A percentile compares a stretch with the other conserved stretches of the same genome.
phyloP scores from a whole-genome alignment of 768 basidiomycete species.

The Serendipita indica region DNA sequence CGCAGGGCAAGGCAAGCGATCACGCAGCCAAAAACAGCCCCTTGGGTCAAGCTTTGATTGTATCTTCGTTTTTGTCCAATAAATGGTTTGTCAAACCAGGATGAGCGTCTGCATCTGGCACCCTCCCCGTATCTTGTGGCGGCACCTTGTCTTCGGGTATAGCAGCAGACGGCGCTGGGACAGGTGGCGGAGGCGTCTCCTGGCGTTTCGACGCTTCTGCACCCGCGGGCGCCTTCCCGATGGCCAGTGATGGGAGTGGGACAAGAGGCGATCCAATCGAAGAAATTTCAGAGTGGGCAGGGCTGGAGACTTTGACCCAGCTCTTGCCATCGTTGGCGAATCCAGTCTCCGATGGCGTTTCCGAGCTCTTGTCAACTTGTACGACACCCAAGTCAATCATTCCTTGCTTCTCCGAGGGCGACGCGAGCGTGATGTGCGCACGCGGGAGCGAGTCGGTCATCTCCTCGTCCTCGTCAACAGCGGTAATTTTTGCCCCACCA shows the following conservation, averaged over 20 bases:
- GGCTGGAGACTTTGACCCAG: conserved; percentile 19
- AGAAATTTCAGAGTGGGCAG: conserved; percentile 11
- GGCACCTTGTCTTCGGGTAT: conserved; percentile 29
- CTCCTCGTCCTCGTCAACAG: conserved; percentile 12
- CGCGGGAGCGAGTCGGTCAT: conserved; percentile 4
- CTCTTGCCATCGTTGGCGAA: conserved; percentile 17
- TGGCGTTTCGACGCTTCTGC: conserved; percentile 14
- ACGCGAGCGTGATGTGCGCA: not conserved
- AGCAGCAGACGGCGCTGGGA: conserved; percentile 31
- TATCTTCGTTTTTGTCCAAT: conserved; percentile 49
- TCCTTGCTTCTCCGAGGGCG: conserved; percentile 7
- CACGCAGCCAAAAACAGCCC: too few species aligned
- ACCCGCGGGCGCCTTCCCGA: not conserved
- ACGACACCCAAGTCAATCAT: conserved; percentile 12
- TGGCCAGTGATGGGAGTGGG: conserved; percentile 9
- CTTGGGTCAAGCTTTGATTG: conserved; percentile 17
- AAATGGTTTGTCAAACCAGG: conserved; percentile 49
- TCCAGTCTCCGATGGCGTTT: not conserved
- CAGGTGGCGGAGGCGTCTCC: conserved; percentile 35
- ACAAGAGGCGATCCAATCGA: conserved; percentile 15
- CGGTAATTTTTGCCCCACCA: conserved; percentile 4
- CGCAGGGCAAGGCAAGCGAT: too few species aligned
- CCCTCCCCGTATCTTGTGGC: conserved; percentile 30
- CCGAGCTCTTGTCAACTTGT: conserved; percentile 6
- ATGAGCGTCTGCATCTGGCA: conserved; percentile 40